Percentiles rank a stretch among this genome's conserved stretches.
These are phyloP conservation scores for Umbellularia californica DNA, from an alignment of 164 flowering plant species.

Conservation along the genomic window DNA sequence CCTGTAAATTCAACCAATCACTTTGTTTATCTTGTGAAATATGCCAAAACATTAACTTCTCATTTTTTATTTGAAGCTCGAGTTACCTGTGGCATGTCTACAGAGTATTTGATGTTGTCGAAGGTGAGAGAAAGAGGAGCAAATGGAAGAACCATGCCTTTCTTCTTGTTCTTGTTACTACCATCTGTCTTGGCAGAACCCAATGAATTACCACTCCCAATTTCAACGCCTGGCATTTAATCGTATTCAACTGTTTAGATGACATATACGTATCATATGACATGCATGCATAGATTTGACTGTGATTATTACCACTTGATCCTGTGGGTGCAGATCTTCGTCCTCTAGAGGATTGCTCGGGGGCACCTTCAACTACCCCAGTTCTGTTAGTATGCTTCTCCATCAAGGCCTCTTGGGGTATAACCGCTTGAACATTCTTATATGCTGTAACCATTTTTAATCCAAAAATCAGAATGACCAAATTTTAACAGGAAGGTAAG, in stretches of 20 bases:
- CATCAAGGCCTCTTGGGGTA: conserved; percentile 9
- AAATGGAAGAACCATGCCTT: conserved; percentile 56
- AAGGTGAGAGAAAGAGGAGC: conserved; percentile 37
- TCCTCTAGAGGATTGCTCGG: conserved; percentile 6
- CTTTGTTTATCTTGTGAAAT: background rate
- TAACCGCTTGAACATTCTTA: conserved; percentile 4
- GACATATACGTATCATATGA: background rate
- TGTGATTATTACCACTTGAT: background rate
- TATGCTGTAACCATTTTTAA: conserved; percentile 13
- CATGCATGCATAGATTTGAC: background rate
- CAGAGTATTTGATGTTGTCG: conserved; percentile 36
- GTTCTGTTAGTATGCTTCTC: conserved; percentile 15
- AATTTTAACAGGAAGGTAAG: background rate
- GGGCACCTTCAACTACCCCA: background rate
- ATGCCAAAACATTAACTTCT: background rate
- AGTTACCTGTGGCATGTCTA: conserved; percentile 50
- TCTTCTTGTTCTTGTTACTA: conserved; percentile 9
- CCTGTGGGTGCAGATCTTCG: background rate
- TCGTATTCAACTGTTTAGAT: background rate
- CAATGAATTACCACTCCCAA: too few species aligned
- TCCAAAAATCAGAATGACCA: conserved; percentile 23
- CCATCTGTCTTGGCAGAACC: conserved; percentile 11
- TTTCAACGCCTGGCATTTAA: background rate
- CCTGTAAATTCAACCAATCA: conserved; percentile 24
- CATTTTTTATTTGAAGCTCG: background rate